Evolutionary conservation across 805 yeast species (phyloP), one percentile per base, ranked within the genome.

Genomic region (Starmerella kuoi): DNA sequence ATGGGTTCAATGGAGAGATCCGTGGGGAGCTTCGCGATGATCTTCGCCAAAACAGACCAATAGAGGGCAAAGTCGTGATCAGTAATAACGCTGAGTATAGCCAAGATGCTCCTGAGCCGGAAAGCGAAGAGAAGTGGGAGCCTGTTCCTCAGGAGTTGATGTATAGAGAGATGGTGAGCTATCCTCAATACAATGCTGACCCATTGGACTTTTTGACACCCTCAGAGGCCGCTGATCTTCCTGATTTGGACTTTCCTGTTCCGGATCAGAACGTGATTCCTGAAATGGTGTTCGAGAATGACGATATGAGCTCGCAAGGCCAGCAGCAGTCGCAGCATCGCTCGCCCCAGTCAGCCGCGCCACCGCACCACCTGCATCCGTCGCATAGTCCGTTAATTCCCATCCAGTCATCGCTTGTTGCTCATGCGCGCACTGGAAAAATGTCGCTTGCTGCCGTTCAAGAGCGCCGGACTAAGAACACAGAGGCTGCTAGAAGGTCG

Each of bases 401-500:
- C 4, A 46, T 46, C 25, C 50, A 46, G 35, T 44, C 47, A 2
- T 35, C 37, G 26, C 38, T 35, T 14, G 40, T 46, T 8, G 50
- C 50, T 8, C 47, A 46, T 20, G 44, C 50, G 18, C 42, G 47
- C 12, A 11, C 40, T 15, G 50, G 50, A 5, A 21, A 23, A 18
- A 23, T 35, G 11, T 42, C 49, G n/a, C 4, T 31, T 5, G 50
- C 50, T 2, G 50, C 50, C 15, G 37, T 40, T 12, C 35, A 37
- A 19, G 50, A 46, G 30, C 47, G 50, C n/a, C 50, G 97, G 61
- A 95, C 96, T 6, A 78, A 88, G 63, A 88, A 91, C 72, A 91
- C 88, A 17, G 63, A 77, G 37, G 96, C 97, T 53, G 96, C 96
- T 8, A 77, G 96, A 62, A 74, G 95, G 59, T 85, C 95, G 25